Base-by-base conservation (phyloP, 2,329 filamentous ascomycete species). In the Ophiostoma pallidulum region DNA sequence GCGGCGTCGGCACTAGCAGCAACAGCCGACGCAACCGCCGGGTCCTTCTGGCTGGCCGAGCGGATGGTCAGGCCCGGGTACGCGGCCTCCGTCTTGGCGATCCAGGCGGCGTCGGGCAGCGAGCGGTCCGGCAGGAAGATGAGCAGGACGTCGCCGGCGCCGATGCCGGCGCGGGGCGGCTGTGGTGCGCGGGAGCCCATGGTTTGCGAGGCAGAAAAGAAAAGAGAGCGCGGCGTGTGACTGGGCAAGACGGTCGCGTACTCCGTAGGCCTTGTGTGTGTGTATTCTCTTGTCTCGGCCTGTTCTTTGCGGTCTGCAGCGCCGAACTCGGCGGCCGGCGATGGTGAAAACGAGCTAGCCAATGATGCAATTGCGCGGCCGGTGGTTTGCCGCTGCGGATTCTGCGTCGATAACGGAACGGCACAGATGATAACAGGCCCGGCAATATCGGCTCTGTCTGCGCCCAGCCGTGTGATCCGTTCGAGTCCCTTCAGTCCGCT, bases 41-140 rank as follows among this genome's bases (percentile, higher is more conserved):
- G 26, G 20, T 51, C 48, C 4, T 8, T 8, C 8, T 38, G 29
- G 2, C 12, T 9, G 0, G 58, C 54, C 62, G 64, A 68, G 28
- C 63, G 61, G 10, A 72, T 56, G 16, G 59, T 42, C 9, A 72
- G 59, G 4, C 62, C 66, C 0, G 69, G 67, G 51, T 64, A 67
- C 31, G 56, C 59, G 7, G 55, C 48, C 39, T 62, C 51, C 4
- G 66, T 51, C 14, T 56, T 50, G 13, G 59, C 53, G n/a, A 66
- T 58, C 63, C 68, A 72, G 33, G 56, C 54, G 1, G 57, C 41
- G 2, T 63, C 56, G 0, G 61, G 57, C 3, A 16, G 18, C 0
- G 38, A 22, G 2, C 59, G 56, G 13, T 51, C 45, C 3, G 64
- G 64, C 8, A 66, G 36, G 47, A 65, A 61, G 22, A 72, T 45